Evolutionary conservation across 169 alveolate species (phyloP).

Genomic region (Perkinsus olseni): DNA sequence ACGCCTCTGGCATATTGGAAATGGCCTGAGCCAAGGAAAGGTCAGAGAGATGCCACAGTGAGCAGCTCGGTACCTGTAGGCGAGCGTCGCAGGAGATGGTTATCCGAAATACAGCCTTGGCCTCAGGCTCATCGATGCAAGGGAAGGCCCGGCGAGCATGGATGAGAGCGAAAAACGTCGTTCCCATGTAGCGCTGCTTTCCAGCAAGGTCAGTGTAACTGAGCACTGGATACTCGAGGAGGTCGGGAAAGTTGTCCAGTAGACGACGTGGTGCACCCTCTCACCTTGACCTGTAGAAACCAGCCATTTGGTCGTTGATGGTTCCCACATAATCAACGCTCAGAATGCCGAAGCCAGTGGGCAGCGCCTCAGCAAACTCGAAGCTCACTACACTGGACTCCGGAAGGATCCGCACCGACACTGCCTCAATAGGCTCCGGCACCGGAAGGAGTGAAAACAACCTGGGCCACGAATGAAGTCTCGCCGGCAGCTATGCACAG

Average conservation of each 20-base stretch:
- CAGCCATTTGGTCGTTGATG: conserved; percentile 21
- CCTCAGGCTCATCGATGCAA: conserved; percentile 31
- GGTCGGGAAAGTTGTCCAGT: neutral
- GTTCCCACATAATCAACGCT: neutral
- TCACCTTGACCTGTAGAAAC: conserved; percentile 27
- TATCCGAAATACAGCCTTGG: neutral
- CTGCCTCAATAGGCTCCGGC: neutral
- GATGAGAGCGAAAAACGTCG: conserved; percentile 3
- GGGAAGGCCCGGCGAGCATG: conserved; percentile 31
- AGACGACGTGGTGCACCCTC: neutral
- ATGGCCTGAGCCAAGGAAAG: neutral
- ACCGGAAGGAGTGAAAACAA: neutral
- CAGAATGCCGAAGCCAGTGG: neutral
- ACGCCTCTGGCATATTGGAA: conserved; percentile 5
- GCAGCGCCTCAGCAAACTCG: neutral
- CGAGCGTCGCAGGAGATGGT: neutral
- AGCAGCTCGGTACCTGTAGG: neutral
- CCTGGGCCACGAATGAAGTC: too few relatives aligned
- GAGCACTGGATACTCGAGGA: conserved; percentile 5
- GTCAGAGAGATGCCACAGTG: neutral
- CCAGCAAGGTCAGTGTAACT: neutral
- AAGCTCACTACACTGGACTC: neutral
- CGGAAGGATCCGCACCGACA: neutral
- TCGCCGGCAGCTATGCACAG: too few relatives aligned
- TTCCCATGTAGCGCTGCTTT: neutral